Evolutionary conservation across 2,329 filamentous ascomycete genomes (phyloP), one percentile per base, ranked within the genome.

Genomic region (Alternaria hordeiaustralica): DNA sequence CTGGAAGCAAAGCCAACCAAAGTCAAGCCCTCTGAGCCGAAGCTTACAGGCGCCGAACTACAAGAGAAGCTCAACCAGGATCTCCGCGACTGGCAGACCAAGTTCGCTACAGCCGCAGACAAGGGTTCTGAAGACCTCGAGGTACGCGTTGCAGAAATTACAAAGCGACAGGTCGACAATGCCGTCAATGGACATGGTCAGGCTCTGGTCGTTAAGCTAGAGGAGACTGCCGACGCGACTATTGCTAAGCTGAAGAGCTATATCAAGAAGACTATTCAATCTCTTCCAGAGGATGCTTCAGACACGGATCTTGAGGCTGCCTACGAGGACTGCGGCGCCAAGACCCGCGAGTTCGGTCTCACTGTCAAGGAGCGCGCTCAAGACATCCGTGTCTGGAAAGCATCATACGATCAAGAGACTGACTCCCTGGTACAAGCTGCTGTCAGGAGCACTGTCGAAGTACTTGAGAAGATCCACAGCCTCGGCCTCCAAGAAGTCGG

Each of bases 401-500:
- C 90, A 68, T 83, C 84, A 4, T 96, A 91, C 75, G 89, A 94
- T 63, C 80, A 86, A 25, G 88, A 93, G 71, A 88, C 94, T 5
- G 85, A 90, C 65, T 82, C 85, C 8, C 87, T 92, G 11, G 89
- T 97, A 60, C 87, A 88, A 60, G 86, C 88, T 50, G 91, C 92
- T 9, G 89, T 93, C n/a, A 87, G 92, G 71, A 90, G 90, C 44
- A 95, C 95, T 49, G 88, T 97, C 58, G 87, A 90, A 75, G 93
- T 96, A 15, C 87, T 97, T 30, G 92, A 95, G 67, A 88, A 89
- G 74, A 94, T 96, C 64, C 89, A 92, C 45, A 91, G 94, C 72
- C 85, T 97, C 36, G 93, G 94, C 6, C 86, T 97, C 33, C 93
- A 97, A 77, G 93, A 96, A 78, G 93, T 97, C 58, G 94, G 94